Percentiles rank a stretch among this genome's conserved stretches.
These are phyloP conservation scores for Thelonectria blattea DNA, from an alignment of 2,329 filamentous ascomycete genomes.

Conservation along the genomic window DNA sequence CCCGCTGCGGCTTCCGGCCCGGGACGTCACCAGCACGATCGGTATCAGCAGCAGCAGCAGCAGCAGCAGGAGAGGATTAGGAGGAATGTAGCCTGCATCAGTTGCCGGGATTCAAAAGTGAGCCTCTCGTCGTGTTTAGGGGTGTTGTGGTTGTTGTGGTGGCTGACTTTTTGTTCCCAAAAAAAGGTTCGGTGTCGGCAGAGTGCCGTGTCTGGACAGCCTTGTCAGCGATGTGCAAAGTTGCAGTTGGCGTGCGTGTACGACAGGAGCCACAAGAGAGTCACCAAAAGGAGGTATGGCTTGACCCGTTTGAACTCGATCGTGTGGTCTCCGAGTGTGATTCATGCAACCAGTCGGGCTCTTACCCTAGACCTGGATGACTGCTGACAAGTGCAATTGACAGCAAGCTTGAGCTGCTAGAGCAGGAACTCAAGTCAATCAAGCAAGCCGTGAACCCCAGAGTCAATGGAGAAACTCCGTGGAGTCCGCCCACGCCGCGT, in stretches of 20 bases:
- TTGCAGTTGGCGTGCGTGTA: conserved; percentile 51
- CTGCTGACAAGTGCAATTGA: conserved; percentile 15
- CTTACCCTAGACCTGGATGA: conserved; percentile 3
- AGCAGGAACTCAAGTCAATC: conserved; percentile 60
- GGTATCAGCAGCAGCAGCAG: conserved; percentile 18
- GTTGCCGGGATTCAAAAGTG: conserved; percentile 50
- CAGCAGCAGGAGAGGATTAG: conserved; percentile 40
- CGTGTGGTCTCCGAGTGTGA: not conserved
- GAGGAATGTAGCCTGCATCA: conserved; percentile 48
- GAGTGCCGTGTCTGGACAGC: conserved; percentile 46
- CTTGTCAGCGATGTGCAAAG: conserved; percentile 54
- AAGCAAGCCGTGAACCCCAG: conserved; percentile 55
- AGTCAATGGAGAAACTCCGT: conserved; percentile 28
- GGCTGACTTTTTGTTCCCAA: conserved; percentile 5
- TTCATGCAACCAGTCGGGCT: not conserved
- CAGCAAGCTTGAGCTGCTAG: conserved; percentile 62
- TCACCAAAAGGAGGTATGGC: conserved; percentile 51
- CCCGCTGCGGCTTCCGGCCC: conserved; percentile 33
- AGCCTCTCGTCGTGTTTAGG: conserved; percentile 17
- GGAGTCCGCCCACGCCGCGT: conserved; percentile 41
- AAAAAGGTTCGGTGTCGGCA: conserved; percentile 53
- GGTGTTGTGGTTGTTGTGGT: conserved; percentile 1
- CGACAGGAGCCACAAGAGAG: conserved; percentile 54
- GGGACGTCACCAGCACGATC: conserved; percentile 13
- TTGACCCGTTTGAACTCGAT: not conserved